These are phyloP conservation scores for Cylindrotheca closterium DNA, from an alignment of 108 stramenopile species.

Conservation along the genomic window DNA sequence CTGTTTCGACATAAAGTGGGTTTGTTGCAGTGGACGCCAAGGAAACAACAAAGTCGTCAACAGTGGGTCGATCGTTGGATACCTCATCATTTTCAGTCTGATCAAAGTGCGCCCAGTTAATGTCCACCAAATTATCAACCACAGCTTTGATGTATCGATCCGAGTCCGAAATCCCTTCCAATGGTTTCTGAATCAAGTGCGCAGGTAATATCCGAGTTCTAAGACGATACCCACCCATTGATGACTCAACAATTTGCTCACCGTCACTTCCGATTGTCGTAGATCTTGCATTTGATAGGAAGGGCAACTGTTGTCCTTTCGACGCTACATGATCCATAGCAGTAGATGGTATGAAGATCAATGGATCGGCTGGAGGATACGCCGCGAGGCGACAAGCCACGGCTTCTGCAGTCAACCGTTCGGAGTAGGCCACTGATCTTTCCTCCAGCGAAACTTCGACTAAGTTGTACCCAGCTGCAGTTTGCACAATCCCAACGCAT, in stretches of 20 bases:
- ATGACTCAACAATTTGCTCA: conserved; percentile 6
- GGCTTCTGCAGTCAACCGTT: conserved; percentile 77
- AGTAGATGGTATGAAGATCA: conserved; percentile 63
- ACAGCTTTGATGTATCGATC: conserved; percentile 30
- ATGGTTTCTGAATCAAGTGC: conserved; percentile 17
- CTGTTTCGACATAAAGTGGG: conserved; percentile 77
- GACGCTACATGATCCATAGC: conserved; percentile 19
- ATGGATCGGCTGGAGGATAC: conserved; percentile 76
- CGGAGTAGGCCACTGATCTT: conserved; percentile 65
- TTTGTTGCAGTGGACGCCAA: conserved; percentile 32
- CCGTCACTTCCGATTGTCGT: not conserved
- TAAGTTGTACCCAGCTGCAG: conserved; percentile 71
- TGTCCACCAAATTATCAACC: conserved; percentile 19
- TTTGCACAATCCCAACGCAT: conserved; percentile 73
- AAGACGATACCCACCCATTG: conserved; percentile 22
- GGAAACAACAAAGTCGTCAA: conserved; percentile 29
- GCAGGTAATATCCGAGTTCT: conserved; percentile 22
- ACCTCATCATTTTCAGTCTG: not conserved
- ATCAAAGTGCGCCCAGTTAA: conserved; percentile 12
- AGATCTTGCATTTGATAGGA: conserved; percentile 17
- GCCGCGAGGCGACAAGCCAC: conserved; percentile 81
- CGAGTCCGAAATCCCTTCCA: conserved; percentile 23
- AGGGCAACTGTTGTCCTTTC: conserved; percentile 11
- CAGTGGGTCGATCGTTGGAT: conserved; percentile 1
- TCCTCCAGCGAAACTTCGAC: conserved; percentile 78